Evolutionary conservation across 371 early-diverging fungal species (phyloP).

Genomic region (Apophysomyces ossiformis): DNA sequence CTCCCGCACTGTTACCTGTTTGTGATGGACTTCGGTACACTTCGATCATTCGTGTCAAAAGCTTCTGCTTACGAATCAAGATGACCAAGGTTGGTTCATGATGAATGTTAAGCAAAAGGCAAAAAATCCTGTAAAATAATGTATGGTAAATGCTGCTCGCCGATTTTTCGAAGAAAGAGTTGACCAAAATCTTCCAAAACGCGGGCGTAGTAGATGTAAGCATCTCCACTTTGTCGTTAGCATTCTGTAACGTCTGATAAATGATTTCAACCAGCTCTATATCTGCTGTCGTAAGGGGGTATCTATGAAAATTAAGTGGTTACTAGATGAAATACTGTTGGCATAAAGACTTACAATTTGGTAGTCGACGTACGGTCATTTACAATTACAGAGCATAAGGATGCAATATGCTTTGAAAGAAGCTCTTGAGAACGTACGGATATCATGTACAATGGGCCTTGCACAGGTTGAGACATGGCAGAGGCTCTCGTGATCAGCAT

Average conservation of each 20-base stretch:
- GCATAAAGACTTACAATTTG: slow-evolving; percentile 23
- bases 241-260: slow-evolving; percentile 33
- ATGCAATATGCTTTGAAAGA: slow-evolving; percentile 29
- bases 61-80: slow-evolving; percentile 33
- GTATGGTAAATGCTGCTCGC: slow-evolving; percentile 50
- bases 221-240: slow-evolving; percentile 31
- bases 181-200: slow-evolving; percentile 48
- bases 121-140: slow-evolving; percentile 43
- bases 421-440: slow-evolving; percentile 33
- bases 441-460: slow-evolving; percentile 42
- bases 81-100: slow-evolving; percentile 30
- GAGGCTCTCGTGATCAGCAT: slow-evolving; percentile 36
- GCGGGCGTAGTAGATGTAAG: slow-evolving; percentile 35
- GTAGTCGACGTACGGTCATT: slow-evolving; percentile 28
- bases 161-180: slow-evolving; percentile 49
- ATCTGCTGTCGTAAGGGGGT: slow-evolving; percentile 34
- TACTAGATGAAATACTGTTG: not conserved
- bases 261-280: slow-evolving; percentile 44
- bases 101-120: slow-evolving; percentile 27
- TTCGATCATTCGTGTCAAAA: slow-evolving; percentile 42
- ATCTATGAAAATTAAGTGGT: slow-evolving; percentile 12
- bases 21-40: slow-evolving; percentile 29
- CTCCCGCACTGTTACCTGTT: slow-evolving; percentile 27
- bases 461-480: slow-evolving; percentile 32
- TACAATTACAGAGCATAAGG: slow-evolving; percentile 30